Evolutionary conservation across 1,284 basidiomycete species (phyloP).

Genomic region (Kalmanozyma brasiliensis): DNA sequence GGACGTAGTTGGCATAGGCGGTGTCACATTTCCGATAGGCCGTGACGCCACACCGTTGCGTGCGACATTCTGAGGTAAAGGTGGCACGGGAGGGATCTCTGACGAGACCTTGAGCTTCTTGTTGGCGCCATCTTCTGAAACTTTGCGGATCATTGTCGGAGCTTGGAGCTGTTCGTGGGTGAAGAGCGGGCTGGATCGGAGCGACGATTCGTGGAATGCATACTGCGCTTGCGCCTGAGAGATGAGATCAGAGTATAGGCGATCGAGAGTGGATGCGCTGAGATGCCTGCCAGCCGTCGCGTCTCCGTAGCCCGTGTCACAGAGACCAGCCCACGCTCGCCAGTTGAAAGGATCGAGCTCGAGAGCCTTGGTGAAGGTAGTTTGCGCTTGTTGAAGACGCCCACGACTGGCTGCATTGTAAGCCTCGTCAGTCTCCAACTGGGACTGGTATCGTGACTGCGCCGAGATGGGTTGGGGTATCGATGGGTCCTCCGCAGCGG

Average conservation of each 20-base stretch:
- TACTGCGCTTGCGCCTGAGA: constrained; percentile 24
- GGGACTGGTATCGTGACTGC: constrained; percentile 33
- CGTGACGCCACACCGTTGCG: constrained; percentile 13
- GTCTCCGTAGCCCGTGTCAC: constrained; percentile 50
- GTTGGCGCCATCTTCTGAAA: constrained; percentile 42
- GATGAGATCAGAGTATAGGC: constrained; percentile 17
- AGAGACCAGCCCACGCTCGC: constrained; percentile 59
- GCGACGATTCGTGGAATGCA: constrained; percentile 12
- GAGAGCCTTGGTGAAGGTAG: constrained; percentile 39
- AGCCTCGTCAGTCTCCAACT: constrained; percentile 50
- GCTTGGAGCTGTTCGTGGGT: constrained; percentile 8
- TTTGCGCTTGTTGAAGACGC: constrained; percentile 41
- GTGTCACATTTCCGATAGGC: constrained; percentile 24
- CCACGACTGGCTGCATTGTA: constrained; percentile 47
- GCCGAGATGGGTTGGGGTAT: constrained; percentile 14
- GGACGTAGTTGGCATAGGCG: constrained; percentile 35
- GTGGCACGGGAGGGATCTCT: constrained; percentile 26
- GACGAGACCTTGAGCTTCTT: constrained; percentile 45
- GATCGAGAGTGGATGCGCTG: constrained; percentile 17
- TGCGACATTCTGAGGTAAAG: constrained; percentile 5
- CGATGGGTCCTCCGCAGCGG: neutral
- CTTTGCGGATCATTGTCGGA: constrained; percentile 31
- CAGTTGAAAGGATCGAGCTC: constrained; percentile 57
- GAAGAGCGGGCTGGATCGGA: constrained; percentile 17
- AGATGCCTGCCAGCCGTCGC: constrained; percentile 15